Conservation (phyloP, 164 flowering plant genomes). For the Kalanchoe fedtschenkoi region DNA sequence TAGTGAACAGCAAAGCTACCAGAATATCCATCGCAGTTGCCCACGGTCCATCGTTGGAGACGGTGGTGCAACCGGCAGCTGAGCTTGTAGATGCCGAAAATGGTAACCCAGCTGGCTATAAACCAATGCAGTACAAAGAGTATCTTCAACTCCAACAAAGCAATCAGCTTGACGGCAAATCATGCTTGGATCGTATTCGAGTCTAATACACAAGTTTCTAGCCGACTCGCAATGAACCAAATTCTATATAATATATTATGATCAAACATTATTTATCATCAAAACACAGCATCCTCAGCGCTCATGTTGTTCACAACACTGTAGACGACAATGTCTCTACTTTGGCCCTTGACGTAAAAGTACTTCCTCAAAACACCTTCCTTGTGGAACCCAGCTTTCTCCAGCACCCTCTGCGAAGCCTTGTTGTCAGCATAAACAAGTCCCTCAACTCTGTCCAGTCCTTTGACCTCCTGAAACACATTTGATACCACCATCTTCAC, state of each 20-base stretch:
- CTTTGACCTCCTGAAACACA: constrained; percentile 45
- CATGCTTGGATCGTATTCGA: constrained; percentile 19
- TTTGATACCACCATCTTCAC: constrained; percentile 37
- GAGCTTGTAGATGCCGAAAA: constrained; percentile 12
- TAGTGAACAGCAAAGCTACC: constrained; percentile 18
- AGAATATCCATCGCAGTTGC: constrained; percentile 19
- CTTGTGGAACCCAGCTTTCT: constrained; percentile 44
- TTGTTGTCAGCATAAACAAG: constrained; percentile 47
- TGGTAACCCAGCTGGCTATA: constrained; percentile 4
- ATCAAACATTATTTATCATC: neutral
- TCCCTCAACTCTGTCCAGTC: constrained; percentile 62
- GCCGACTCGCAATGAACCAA: neutral
- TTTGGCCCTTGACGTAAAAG: constrained; percentile 24
- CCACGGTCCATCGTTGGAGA: constrained; percentile 24
- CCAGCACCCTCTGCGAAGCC: constrained; percentile 58
- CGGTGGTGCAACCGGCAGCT: constrained; percentile 17
- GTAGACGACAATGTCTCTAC: constrained; percentile 43
- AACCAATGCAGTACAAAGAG: constrained; percentile 15
- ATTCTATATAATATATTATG: neutral
- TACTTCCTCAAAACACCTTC: constrained; percentile 37
- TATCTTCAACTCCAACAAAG: constrained; percentile 20
- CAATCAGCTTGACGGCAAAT: constrained; percentile 17
- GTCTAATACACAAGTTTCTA: neutral
- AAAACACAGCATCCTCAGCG: neutral
- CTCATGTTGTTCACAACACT: constrained; percentile 17